Evolutionary conservation across 2,329 filamentous ascomycete species (phyloP).

Genomic region (Colletotrichum scovillei): DNA sequence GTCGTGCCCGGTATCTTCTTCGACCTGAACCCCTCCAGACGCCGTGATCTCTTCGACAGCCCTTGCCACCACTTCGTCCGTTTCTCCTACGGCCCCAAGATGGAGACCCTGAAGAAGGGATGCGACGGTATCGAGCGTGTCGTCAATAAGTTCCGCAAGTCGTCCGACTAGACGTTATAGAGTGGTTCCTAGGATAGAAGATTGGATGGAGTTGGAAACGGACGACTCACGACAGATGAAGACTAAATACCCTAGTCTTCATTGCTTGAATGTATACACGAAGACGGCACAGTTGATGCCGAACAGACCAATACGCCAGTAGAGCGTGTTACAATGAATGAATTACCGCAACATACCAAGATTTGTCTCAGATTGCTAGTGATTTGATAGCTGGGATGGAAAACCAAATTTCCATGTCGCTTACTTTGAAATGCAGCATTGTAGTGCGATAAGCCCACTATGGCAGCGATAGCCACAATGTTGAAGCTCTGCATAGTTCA

Average conservation of each 20-base stretch:
- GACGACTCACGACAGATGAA: background rate
- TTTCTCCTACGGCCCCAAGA: slow-evolving; percentile 84
- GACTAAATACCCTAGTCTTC: background rate
- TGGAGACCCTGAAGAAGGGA: slow-evolving; percentile 82
- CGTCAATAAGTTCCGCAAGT: slow-evolving; percentile 71
- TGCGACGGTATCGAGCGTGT: slow-evolving; percentile 88
- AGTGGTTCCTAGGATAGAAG: background rate
- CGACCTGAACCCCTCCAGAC: slow-evolving; percentile 89
- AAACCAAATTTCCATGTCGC: background rate
- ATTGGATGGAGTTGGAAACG: background rate
- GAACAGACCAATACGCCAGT: background rate
- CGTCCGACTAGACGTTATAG: background rate
- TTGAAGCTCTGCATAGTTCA: background rate
- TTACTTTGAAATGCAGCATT: background rate
- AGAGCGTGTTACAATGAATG: background rate
- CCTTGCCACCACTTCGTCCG: slow-evolving; percentile 94
- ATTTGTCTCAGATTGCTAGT: background rate
- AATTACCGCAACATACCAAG: background rate
- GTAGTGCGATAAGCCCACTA: background rate
- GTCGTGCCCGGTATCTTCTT: slow-evolving; percentile 99
- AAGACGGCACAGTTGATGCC: background rate
- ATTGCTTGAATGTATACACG: background rate
- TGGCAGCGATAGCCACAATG: background rate
- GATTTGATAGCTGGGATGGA: background rate
- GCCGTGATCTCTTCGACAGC: slow-evolving; percentile 91